Conservation (phyloP, 1,139 yeast species). For the Meyerozyma smithsonii region DNA sequence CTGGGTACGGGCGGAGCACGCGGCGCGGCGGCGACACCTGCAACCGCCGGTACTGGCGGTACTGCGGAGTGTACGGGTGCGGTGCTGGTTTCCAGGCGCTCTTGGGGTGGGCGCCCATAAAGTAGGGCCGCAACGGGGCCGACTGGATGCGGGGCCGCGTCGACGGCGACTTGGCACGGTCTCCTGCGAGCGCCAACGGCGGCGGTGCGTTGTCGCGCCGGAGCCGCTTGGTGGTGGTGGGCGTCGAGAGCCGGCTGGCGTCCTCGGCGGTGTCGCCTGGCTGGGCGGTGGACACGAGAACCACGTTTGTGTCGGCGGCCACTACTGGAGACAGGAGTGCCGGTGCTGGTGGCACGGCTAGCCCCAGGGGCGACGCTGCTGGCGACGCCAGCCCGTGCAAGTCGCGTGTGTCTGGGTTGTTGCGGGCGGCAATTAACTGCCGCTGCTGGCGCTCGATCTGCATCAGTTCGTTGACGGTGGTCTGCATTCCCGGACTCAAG, state of each 20-base stretch:
- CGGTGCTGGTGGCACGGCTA: too few relatives aligned
- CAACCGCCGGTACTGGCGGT: not conserved
- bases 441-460: conserved; percentile 47
- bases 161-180: conserved; percentile 6
- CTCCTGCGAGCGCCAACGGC: conserved; percentile 26
- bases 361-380: too few relatives aligned
- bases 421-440: conserved; percentile 39
- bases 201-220: conserved; percentile 43
- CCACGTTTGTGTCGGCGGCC: conserved; percentile 4
- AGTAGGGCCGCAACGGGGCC: conserved; percentile 34
- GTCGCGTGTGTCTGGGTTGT: conserved; percentile 4
- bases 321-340: too few relatives aligned
- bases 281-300: not conserved
- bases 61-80: not conserved
- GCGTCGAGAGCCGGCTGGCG: conserved; percentile 19
- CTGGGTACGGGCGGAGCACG: not conserved
- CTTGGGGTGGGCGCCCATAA: conserved; percentile 2
- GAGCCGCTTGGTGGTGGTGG: conserved; percentile 30
- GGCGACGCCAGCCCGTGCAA: too few relatives aligned
- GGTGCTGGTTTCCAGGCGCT: not conserved
- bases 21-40: not conserved
- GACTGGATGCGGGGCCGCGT: conserved; percentile 34
- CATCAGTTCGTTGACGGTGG: conserved; percentile 42
- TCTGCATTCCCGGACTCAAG: conserved; percentile 42
- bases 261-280: conserved; percentile 8